Base-by-base conservation (phyloP, 805 yeast species). In the Groenewaldozyma tartarivorans region DNA sequence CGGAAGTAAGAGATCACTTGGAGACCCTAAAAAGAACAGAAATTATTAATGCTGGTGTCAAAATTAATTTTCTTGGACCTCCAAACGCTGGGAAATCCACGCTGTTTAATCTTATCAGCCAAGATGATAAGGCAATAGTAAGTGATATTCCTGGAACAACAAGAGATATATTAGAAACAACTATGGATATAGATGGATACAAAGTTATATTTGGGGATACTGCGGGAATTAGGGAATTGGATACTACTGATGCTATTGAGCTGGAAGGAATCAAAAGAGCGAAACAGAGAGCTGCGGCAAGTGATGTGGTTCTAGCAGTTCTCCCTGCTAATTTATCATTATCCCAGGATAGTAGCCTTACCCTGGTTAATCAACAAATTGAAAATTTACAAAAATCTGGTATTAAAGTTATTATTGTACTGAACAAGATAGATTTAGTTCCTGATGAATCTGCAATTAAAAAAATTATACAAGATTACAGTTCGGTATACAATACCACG, bases 1-100 rank as follows among this genome's bases (percentile, higher is more conserved):
- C 3, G 0, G 77, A 79, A 24, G 66, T 87, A 11, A 42, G 52
- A 0, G 35, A 37, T 2, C 72, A 70, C 44, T 43, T 68, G 18
- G 42, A 54, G 5, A 43, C 37, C 4, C 37, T 48, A 4, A 31
- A 46, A 26, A 26, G 49, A 15, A 42, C 50, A 1, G 82, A 78
- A 48, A 63, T 88, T 1, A 58, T 90, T 13, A 59, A 79, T 32
- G 67, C 71, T 19, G 98, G 98, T 1, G 76, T 90, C 21, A 75
- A 74, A 43, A 52, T 88, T 20, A 76, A 80, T 0, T 63, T 92
- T 6, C 48, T 88, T 11, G 98, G 98, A 0, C 92, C 94, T 4
- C 96, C 98, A 1, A 92, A 92, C 59, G 96, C 95, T 1, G 98
- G 98, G 0, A 92, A 92, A 56, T 87, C 96, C 2, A 84, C 95